These are phyloP conservation scores for Russula sp. DNA, from an alignment of 768 basidiomycete species.

Conservation along the genomic window DNA sequence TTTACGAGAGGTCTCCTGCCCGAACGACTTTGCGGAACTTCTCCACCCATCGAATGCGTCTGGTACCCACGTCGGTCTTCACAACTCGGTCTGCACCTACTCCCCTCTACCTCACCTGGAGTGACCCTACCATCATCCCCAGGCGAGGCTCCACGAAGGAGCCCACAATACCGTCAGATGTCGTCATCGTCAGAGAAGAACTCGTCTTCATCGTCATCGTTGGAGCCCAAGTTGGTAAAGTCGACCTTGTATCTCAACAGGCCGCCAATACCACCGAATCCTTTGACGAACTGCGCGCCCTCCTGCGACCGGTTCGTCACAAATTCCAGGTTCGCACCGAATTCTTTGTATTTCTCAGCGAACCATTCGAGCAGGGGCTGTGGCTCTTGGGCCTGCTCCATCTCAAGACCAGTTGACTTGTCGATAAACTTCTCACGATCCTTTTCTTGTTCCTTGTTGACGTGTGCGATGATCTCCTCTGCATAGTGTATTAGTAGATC, in stretches of 20 bases:
- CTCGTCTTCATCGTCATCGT: slow-evolving; percentile 82
- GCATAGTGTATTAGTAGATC: slow-evolving; percentile 11
- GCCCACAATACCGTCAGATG: slow-evolving; percentile 85
- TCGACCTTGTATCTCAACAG: slow-evolving; percentile 97
- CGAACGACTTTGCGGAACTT: slow-evolving; percentile 2
- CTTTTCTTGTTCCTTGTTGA: slow-evolving; percentile 80
- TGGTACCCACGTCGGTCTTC: slow-evolving; percentile 7
- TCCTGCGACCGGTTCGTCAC: slow-evolving; percentile 96
- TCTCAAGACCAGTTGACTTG: slow-evolving; percentile 92
- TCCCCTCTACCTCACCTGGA: slow-evolving; percentile 61
- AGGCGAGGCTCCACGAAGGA: slow-evolving; percentile 72
- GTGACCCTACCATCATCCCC: slow-evolving; percentile 46
- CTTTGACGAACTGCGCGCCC: slow-evolving; percentile 96
- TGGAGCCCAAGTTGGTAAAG: slow-evolving; percentile 70
- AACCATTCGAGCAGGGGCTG: slow-evolving; percentile 95
- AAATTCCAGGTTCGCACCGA: slow-evolving; percentile 94
- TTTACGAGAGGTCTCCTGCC: slow-evolving; percentile 9
- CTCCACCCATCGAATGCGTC: neutral
- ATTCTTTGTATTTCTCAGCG: slow-evolving; percentile 97
- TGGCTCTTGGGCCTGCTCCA: slow-evolving; percentile 85
- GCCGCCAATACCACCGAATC: slow-evolving; percentile 97
- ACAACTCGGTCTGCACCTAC: slow-evolving; percentile 1
- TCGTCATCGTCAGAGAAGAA: slow-evolving; percentile 73
- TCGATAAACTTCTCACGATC: slow-evolving; percentile 94
- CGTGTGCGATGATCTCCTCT: slow-evolving; percentile 85